phyloP scores from a whole-genome alignment of 2,329 filamentous ascomycete genomes.

The Plectosphaerella plurivora region DNA sequence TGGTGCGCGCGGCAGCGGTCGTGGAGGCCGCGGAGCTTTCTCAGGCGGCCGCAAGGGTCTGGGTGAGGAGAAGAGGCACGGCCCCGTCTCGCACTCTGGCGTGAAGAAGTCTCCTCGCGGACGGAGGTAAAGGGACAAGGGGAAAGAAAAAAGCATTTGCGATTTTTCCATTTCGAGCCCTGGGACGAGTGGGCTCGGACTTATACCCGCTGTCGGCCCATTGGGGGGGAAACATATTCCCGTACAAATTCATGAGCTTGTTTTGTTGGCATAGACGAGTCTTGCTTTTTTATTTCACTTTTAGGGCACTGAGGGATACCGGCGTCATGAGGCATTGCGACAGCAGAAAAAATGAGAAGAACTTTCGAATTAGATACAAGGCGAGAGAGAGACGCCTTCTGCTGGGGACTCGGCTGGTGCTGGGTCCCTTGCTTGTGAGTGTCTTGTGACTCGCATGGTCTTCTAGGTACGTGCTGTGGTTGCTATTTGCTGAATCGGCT shows the following conservation, averaged over 20 bases:
- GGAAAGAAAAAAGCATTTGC: background rate
- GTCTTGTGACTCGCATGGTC: too few species aligned
- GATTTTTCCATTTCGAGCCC: background rate
- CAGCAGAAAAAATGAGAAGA: slow-evolving; percentile 7
- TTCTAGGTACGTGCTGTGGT: too few species aligned
- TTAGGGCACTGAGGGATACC: background rate
- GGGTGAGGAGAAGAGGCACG: slow-evolving; percentile 44
- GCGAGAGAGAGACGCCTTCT: too few species aligned
- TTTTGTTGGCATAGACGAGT: background rate
- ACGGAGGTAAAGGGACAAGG: slow-evolving; percentile 7
- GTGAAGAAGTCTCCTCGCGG: slow-evolving; percentile 10
- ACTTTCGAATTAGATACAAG: slow-evolving; percentile 5
- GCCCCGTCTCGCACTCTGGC: slow-evolving; percentile 3
- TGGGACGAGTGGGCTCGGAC: slow-evolving; percentile 5
- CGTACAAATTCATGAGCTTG: slow-evolving; percentile 1
- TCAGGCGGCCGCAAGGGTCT: slow-evolving; percentile 42
- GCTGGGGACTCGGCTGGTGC: too few species aligned
- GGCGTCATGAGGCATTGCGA: slow-evolving; percentile 7
- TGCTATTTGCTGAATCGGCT: too few species aligned
- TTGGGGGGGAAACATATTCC: background rate
- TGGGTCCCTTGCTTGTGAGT: too few species aligned
- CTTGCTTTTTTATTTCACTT: too few species aligned
- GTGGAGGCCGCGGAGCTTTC: slow-evolving; percentile 44
- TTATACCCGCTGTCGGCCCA: slow-evolving; percentile 13
- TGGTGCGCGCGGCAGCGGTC: slow-evolving; percentile 29